These are phyloP conservation scores for Diplodia seriata DNA, from an alignment of 2,329 filamentous ascomycete genomes.

Conservation along the genomic window DNA sequence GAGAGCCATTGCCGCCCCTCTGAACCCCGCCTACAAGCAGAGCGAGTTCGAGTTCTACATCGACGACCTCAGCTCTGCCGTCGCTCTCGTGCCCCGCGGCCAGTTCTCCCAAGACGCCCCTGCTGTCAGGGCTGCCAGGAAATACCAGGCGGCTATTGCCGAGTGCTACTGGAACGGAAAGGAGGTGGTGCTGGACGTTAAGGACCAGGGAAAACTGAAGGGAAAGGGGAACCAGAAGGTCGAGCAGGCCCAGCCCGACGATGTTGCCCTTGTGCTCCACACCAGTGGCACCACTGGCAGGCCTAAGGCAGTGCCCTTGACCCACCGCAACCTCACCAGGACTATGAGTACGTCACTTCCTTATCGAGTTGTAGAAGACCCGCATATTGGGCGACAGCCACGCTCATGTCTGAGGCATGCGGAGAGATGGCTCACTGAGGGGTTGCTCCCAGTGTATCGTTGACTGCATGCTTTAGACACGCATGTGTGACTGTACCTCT, in stretches of 20 bases:
- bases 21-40: slow-evolving; percentile 91
- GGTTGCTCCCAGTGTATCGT: not conserved
- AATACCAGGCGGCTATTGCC: slow-evolving; percentile 82
- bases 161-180: slow-evolving; percentile 80
- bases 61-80: slow-evolving; percentile 79
- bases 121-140: slow-evolving; percentile 77
- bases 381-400: too few species aligned
- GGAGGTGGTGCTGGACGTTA: slow-evolving; percentile 78
- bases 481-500: slow-evolving; percentile 38
- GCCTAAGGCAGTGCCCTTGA: slow-evolving; percentile 84
- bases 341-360: slow-evolving; percentile 70
- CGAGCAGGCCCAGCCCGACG: slow-evolving; percentile 70
- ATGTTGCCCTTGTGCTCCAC: slow-evolving; percentile 81
- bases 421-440: not conserved
- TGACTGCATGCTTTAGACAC: too few species aligned
- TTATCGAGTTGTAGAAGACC: not conserved
- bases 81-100: slow-evolving; percentile 77
- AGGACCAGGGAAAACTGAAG: slow-evolving; percentile 72
- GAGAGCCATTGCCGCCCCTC: slow-evolving; percentile 80
- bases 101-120: slow-evolving; percentile 70
- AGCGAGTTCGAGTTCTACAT: slow-evolving; percentile 91
- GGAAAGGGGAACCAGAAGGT: slow-evolving; percentile 57
- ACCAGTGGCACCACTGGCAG: slow-evolving; percentile 85
- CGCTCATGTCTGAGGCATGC: not conserved
- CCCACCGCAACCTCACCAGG: slow-evolving; percentile 78